Evolutionary conservation across 1,284 basidiomycete species (phyloP), one percentile per base, ranked within the genome.

Genomic region (Pterula multifida): DNA sequence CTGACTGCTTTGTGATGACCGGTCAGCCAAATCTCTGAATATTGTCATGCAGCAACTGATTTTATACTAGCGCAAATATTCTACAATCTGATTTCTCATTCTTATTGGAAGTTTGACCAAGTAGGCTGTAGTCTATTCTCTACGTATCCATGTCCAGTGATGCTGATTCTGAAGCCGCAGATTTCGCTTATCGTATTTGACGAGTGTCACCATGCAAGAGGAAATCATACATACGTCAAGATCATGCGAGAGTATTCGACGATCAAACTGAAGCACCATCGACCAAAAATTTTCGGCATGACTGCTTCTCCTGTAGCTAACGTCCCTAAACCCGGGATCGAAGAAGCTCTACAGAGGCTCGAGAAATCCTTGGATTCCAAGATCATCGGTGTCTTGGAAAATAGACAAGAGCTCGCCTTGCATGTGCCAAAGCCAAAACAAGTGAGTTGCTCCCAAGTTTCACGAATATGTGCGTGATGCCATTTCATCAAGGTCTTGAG

Each of bases 241-340:
- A 86, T 91, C 52, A 82, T 91, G 79, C 75, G 76, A 19, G 81
- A 87, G 63, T 90, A 90, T 62, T 75, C 76, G 55, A 72, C 78
- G 49, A 67, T 71, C 45, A 42, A 42, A 4, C 64, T 73, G 32
- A 53, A 58, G 1, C 45, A 64, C 2, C 58, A 66, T 11, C 72
- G 85, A 17, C 89, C 89, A 1, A 89, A 84, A 60, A 71, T 92
- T n/a, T 87, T 92, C 56, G 89, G 90, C 3, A 84, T 92, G 79
- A 92, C 89, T 0, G 90, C 89, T 0, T 90, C 85, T 22, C 88
- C 89, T 0, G 78, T 90, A 25, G 89, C 83, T 81, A 85, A 87
- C 56, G 70, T 76, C 11, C 79, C 75, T 54, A 75, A 85, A 51
- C 76, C 84, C 9, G 19, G 4, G 9, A 42, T 42, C 0, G 63